phyloP scores from a whole-genome alignment of 2,329 filamentous ascomycete species.

The Exophiala sideris region DNA sequence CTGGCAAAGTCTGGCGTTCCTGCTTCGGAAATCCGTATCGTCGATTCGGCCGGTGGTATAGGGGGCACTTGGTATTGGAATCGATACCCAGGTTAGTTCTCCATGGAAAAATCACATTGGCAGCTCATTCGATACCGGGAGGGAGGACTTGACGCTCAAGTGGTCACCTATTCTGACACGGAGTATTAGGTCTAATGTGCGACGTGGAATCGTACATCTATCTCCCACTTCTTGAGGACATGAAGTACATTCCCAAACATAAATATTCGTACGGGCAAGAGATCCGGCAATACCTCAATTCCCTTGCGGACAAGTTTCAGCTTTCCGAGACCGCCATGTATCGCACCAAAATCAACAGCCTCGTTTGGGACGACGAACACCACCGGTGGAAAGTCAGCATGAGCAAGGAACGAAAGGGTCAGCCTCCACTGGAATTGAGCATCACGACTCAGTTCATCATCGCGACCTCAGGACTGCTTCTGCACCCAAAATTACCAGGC shows the following conservation, averaged over 20 bases:
- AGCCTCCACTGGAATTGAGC: background rate
- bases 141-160: too few species aligned
- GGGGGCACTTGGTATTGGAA: slow-evolving; percentile 49
- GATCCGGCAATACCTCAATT: slow-evolving; percentile 45
- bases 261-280: slow-evolving; percentile 42
- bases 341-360: slow-evolving; percentile 1
- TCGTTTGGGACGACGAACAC: slow-evolving; percentile 10
- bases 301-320: slow-evolving; percentile 3
- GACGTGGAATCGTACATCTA: slow-evolving; percentile 60
- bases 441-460: slow-evolving; percentile 6
- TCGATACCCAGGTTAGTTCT: slow-evolving; percentile 37
- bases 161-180: too few species aligned
- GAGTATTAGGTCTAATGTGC: slow-evolving; percentile 42
- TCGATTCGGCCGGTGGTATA: slow-evolving; percentile 40
- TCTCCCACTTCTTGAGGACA: slow-evolving; percentile 58
- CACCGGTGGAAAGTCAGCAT: slow-evolving; percentile 6
- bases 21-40: slow-evolving; percentile 6
- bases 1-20: background rate
- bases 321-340: slow-evolving; percentile 7
- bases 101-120: too few species aligned
- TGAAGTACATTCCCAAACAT: slow-evolving; percentile 54
- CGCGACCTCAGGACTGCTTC: background rate
- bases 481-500: slow-evolving; percentile 37
- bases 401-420: background rate
- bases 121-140: too few species aligned